Evolutionary conservation across 495 filamentous ascomycete genomes (phyloP).

Genomic region (Penicillium lagena): DNA sequence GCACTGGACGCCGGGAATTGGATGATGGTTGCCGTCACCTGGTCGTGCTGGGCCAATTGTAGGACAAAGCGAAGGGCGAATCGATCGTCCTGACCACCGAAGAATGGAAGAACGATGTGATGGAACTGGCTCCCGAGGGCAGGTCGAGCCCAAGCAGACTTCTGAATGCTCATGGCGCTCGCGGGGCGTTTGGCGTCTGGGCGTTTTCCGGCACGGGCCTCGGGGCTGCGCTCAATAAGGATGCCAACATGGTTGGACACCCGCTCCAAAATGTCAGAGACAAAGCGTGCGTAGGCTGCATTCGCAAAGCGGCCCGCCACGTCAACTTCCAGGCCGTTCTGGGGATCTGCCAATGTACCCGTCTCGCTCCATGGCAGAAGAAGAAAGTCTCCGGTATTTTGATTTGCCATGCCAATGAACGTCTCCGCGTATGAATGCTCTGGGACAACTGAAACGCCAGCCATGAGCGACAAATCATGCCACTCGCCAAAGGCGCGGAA

Average conservation of each 20-base stretch:
- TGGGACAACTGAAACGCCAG: constrained; percentile 69
- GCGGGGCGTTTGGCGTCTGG: constrained; percentile 27
- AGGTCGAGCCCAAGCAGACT: constrained; percentile 34
- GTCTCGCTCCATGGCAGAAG: constrained; percentile 88
- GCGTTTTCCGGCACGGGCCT: background rate
- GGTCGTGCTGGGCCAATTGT: constrained; percentile 68
- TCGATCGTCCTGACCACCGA: constrained; percentile 82
- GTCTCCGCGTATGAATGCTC: constrained; percentile 73
- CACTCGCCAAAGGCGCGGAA: constrained; percentile 85
- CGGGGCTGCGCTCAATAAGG: constrained; percentile 63
- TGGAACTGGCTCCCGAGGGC: constrained; percentile 56
- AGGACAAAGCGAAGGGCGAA: constrained; percentile 73
- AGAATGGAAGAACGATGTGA: constrained; percentile 82
- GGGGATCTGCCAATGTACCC: constrained; percentile 61
- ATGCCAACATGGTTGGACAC: constrained; percentile 68
- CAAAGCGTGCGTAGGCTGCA: constrained; percentile 55
- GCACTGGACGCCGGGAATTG: constrained; percentile 12
- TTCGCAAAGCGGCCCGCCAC: constrained; percentile 24
- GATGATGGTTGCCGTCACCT: constrained; percentile 47
- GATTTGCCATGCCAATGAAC: constrained; percentile 58
- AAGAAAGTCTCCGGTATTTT: constrained; percentile 69
- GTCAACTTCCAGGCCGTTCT: constrained; percentile 23
- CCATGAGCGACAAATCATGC: constrained; percentile 77
- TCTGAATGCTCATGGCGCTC: constrained; percentile 51
- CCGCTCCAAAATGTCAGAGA: constrained; percentile 54